phyloP scores from a whole-genome alignment of 768 basidiomycete genomes.

The Lentinula boryana region DNA sequence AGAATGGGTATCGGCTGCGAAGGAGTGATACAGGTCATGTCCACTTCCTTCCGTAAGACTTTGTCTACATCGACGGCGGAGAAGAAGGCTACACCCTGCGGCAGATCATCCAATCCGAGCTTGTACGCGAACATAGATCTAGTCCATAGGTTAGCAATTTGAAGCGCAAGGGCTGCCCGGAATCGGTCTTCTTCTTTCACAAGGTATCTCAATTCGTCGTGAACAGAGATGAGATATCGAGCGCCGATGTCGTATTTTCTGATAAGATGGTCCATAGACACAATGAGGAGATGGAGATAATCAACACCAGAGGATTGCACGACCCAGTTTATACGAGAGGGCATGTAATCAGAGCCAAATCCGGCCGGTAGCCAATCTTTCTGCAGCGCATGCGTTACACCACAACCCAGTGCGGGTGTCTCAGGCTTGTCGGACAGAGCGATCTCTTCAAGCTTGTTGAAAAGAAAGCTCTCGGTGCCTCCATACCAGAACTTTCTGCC shows the following conservation, averaged over 20 bases:
- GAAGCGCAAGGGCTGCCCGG: conserved; percentile 86
- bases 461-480: conserved; percentile 91
- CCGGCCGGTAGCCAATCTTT: conserved; percentile 79
- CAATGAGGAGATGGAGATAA: conserved; percentile 94
- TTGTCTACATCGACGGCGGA: conserved; percentile 92
- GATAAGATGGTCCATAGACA: conserved; percentile 88
- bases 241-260: conserved; percentile 78
- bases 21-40: conserved; percentile 93
- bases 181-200: conserved; percentile 86
- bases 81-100: conserved; percentile 95
- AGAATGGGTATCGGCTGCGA: conserved; percentile 81
- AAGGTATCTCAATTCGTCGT: conserved; percentile 94
- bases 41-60: conserved; percentile 91
- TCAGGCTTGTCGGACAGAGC: conserved; percentile 80
- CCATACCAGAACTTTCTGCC: conserved; percentile 92
- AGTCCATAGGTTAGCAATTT: conserved; percentile 96
- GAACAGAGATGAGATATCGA: conserved; percentile 93
- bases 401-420: conserved; percentile 92
- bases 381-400: conserved; percentile 88
- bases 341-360: conserved; percentile 86
- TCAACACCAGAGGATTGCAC: conserved; percentile 98
- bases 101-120: conserved; percentile 94
- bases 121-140: conserved; percentile 84
- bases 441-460: conserved; percentile 97
- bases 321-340: conserved; percentile 98